phyloP scores from a whole-genome alignment of 2,329 filamentous ascomycete genomes.

The Neonectria coccinea region DNA sequence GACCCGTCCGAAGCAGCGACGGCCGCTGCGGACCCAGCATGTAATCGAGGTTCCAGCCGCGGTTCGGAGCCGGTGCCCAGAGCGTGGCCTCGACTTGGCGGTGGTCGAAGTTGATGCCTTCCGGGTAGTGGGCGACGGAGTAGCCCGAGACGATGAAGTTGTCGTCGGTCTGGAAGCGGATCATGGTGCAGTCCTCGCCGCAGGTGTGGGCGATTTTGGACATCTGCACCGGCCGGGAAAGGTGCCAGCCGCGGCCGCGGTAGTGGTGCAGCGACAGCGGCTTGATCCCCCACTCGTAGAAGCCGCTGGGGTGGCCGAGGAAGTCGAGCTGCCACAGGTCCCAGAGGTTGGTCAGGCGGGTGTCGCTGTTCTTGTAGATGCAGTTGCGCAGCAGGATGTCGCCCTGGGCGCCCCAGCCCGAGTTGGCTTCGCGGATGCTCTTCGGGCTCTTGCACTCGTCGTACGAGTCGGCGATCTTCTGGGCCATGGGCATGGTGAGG shows the following conservation, averaged over 20 bases:
- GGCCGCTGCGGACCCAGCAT: conserved; percentile 63
- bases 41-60: conserved; percentile 64
- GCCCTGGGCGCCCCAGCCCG: conserved; percentile 70
- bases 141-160: conserved; percentile 69
- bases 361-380: conserved; percentile 71
- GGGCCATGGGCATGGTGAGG: conserved; percentile 64
- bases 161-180: conserved; percentile 67
- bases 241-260: conserved; percentile 70
- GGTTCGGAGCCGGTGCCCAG: conserved; percentile 59
- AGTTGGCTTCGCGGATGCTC: conserved; percentile 66
- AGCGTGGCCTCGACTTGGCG: conserved; percentile 66
- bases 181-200: conserved; percentile 70
- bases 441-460: conserved; percentile 60
- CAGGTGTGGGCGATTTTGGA: conserved; percentile 69
- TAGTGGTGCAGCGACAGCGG: conserved; percentile 74
- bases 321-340: conserved; percentile 73
- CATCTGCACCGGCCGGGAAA: conserved; percentile 65
- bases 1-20: conserved; percentile 60
- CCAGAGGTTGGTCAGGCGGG: conserved; percentile 66
- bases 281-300: conserved; percentile 72
- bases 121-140: conserved; percentile 68
- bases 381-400: conserved; percentile 73
- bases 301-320: conserved; percentile 69
- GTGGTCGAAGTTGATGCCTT: conserved; percentile 62
- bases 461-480: conserved; percentile 59